phyloP scores from a whole-genome alignment of 1,139 yeast species.

The Magnusiomyces fungicola region DNA sequence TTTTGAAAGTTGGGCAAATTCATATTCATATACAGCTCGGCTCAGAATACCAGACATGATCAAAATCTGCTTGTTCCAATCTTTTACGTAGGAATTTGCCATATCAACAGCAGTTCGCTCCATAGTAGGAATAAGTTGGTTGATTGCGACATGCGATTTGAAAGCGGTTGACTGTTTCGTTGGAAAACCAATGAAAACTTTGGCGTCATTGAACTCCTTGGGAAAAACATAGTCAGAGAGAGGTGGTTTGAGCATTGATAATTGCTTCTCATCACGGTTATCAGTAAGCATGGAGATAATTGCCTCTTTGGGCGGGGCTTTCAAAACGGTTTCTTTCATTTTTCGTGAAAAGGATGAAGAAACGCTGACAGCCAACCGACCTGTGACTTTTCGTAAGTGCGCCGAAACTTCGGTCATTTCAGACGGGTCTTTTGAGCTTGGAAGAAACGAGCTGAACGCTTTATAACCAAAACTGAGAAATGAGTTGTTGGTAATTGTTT shows the following conservation, averaged over 20 bases:
- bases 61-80: slow-evolving; percentile 37
- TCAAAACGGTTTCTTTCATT: slow-evolving; percentile 36
- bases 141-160: slow-evolving; percentile 34
- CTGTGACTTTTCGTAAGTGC: slow-evolving; percentile 31
- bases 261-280: slow-evolving; percentile 26
- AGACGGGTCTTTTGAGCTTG: slow-evolving; percentile 28
- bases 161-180: slow-evolving; percentile 38
- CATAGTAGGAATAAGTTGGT: slow-evolving; percentile 39
- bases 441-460: slow-evolving; percentile 29
- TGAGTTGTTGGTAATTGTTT: slow-evolving; percentile 22
- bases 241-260: slow-evolving; percentile 30
- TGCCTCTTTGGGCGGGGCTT: slow-evolving; percentile 36
- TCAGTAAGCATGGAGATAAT: slow-evolving; percentile 31
- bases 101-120: slow-evolving; percentile 39
- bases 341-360: slow-evolving; percentile 28
- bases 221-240: slow-evolving; percentile 35
- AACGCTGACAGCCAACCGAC: slow-evolving; percentile 28
- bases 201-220: slow-evolving; percentile 31
- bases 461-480: slow-evolving; percentile 30
- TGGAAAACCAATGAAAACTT: slow-evolving; percentile 38
- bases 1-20: slow-evolving; percentile 22
- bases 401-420: slow-evolving; percentile 30
- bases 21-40: slow-evolving; percentile 34
- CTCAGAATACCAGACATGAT: slow-evolving; percentile 35
- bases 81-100: slow-evolving; percentile 36